Base-by-base conservation (phyloP, 1,284 basidiomycete species). In the Apiotrichum akiyoshidainum region DNA sequence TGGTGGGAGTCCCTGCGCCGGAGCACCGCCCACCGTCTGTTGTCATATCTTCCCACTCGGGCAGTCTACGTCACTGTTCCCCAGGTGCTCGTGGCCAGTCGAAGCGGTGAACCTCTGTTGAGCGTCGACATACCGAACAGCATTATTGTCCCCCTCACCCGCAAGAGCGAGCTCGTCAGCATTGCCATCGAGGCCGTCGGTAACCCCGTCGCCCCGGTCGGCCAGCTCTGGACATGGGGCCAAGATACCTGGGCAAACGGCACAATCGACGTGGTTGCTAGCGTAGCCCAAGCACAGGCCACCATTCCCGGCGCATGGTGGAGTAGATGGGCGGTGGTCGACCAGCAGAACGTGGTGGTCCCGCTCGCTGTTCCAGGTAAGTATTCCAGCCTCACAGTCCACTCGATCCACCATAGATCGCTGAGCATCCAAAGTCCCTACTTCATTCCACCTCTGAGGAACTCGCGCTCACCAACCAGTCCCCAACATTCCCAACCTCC, bases 1-100 rank as follows among this genome's bases (percentile, higher is more conserved):
- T 77, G 75, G 76, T 79, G 77, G 77, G 71, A 76, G 47, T 19
- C 49, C 4, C 26, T 75, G 12, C 58, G 75, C 19, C 57, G 60
- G 9, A 64, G 35, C 5, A 56, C 65, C 1, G 72, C 68, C 4
- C 60, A 65, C 52, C 55, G 54, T 31, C 52, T 60, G 0, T 22
- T 72, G 22, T 57, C 60, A 9, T 56, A 55, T 3, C 42, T 73
- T 11, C 52, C 60, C 0, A 47, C 46, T 5, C 52, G 55, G 46
- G 50, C 52, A 1, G 65, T 75, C 14, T 40, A 54, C 6, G 64
- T 74, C 14, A 44, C 56, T 9, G 47, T 71, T 14, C 60, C 68
- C 0, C 34, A 52, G 16, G 41, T 63, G n/a, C 21, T 47, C 16
- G 51, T 63, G 19, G 58, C 54, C 46, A 26, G 37, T 5, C 37